Base-by-base conservation (phyloP, 1,284 basidiomycete species). In the Ustilago vetiveriae region DNA sequence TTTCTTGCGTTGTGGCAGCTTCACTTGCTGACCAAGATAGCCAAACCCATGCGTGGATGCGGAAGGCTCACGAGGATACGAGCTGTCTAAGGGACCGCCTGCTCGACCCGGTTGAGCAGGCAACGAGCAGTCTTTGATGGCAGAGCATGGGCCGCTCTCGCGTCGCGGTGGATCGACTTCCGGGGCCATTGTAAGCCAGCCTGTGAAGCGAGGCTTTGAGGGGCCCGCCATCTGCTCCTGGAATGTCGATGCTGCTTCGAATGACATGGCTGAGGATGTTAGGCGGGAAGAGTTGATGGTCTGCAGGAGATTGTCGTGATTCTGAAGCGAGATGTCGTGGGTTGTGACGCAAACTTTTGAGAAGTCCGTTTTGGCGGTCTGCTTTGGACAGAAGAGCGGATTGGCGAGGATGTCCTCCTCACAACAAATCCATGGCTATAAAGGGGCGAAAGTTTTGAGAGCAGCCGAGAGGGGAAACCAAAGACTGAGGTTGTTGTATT, bases 101-200 rank as follows among this genome's bases (percentile, higher is more conserved):
- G 50, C 24, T 30, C 41, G 58, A 37, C 30, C 23, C 9, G 36
- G 37, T 30, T 24, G 49, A 2, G 40, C 30, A 8, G 53, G n/a
- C 32, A 40, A 27, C n/a, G 45, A 17, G 6, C 46, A 19, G 43
- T 23, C 23, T 24, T 16, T 17, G 45, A 13, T 40, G 33, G n/a
- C n/a, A n/a, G 45, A 29, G 27, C 7, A n/a, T 32, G 41, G 8
- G 10, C 6, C 32, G 30, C 33, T 49, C 4, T 43, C n/a, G 19
- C 21, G 32, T 30, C 57, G 51, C 41, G 48, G 46, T 10, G 58
- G 57, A 33, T 62, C 59, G 35, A 67, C 41, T 30, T 70, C 58
- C 13, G 75, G 75, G 0, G 72, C 75, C 75, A 77, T 77, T 30
- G 67, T 65, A 40, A 77, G 71, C 73, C 73, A 77, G 13, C 75